Conservation (phyloP, 371 early-diverging fungal species). For the Mucor irregularis region DNA sequence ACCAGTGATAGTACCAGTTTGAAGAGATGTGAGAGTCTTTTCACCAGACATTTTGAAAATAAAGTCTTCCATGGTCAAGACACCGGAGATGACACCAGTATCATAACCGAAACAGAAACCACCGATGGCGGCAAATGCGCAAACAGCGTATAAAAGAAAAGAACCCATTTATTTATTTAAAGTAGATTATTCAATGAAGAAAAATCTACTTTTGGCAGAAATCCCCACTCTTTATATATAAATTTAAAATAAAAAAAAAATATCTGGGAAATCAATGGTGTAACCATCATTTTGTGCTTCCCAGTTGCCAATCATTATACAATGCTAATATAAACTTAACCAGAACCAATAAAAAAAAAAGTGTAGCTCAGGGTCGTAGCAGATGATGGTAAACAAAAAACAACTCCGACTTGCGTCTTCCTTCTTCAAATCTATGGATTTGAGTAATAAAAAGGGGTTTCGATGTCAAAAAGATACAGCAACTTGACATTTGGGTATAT, state of each 20-base stretch:
- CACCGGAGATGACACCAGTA: slow-evolving; percentile 52
- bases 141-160: neutral
- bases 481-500: too few species aligned
- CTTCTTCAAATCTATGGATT: neutral
- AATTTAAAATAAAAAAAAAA: neutral
- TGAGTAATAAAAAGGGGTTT: neutral
- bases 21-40: slow-evolving; percentile 23
- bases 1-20: slow-evolving; percentile 41
- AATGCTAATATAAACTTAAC: neutral
- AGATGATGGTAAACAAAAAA: neutral
- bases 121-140: slow-evolving; percentile 42
- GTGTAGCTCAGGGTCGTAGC: neutral
- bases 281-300: neutral
- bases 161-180: neutral
- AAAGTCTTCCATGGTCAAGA: slow-evolving; percentile 44
- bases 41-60: slow-evolving; percentile 34
- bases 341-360: neutral
- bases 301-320: neutral
- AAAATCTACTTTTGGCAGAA: neutral
- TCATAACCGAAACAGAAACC: slow-evolving; percentile 52
- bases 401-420: neutral
- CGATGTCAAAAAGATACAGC: too few species aligned
- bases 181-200: neutral
- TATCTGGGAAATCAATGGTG: neutral
- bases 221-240: neutral